A percentile compares a stretch with the other conserved stretches of the same genome.
These are phyloP conservation scores for Lachancea meyersii DNA, from an alignment of 805 yeast species.

Conservation along the genomic window DNA sequence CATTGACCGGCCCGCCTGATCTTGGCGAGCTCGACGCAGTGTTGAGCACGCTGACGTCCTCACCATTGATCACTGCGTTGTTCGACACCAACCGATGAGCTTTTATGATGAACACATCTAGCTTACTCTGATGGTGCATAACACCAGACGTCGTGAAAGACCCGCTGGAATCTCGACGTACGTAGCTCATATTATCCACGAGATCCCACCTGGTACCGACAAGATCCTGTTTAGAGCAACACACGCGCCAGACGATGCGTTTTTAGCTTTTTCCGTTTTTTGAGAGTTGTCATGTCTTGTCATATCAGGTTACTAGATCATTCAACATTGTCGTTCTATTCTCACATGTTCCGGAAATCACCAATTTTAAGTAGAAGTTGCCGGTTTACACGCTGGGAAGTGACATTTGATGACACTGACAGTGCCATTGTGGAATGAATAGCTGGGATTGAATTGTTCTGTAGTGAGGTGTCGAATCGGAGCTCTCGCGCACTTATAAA, in stretches of 20 bases:
- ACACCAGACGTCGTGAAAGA: constrained; percentile 9
- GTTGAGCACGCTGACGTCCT: constrained; percentile 10
- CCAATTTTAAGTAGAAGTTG: neutral
- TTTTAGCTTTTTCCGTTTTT: neutral
- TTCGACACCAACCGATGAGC: constrained; percentile 20
- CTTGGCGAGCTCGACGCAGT: constrained; percentile 8
- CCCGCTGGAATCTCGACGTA: constrained; percentile 9
- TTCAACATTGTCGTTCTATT: neutral
- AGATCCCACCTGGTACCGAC: neutral
- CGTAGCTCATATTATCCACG: constrained; percentile 9
- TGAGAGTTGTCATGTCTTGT: too few relatives aligned
- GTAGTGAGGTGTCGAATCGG: too few relatives aligned
- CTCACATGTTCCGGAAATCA: neutral
- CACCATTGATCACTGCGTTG: constrained; percentile 18
- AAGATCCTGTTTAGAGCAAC: neutral
- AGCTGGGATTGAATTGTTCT: too few relatives aligned
- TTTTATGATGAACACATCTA: constrained; percentile 27
- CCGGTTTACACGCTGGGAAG: too few relatives aligned
- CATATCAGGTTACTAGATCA: neutral
- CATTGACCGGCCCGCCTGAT: constrained; percentile 5
- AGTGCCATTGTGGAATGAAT: too few relatives aligned
- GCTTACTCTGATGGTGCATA: constrained; percentile 23
- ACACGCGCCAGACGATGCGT: neutral
- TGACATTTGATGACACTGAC: too few relatives aligned
- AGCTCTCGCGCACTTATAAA: too few relatives aligned